Conservation (phyloP, 345 rosid species). For the Lenwebbia sp. region DNA sequence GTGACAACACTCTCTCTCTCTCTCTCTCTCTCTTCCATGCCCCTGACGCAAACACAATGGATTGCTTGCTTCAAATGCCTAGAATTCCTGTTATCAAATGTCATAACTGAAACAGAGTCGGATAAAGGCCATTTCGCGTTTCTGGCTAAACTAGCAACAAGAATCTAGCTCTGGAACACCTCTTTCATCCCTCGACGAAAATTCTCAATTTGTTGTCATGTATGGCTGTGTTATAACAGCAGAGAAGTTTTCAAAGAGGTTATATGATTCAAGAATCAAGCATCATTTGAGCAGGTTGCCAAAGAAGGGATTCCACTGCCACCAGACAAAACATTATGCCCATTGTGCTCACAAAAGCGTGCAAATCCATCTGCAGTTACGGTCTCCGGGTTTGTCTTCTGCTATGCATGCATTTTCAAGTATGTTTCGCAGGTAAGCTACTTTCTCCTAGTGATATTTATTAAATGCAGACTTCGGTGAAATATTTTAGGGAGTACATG, state of each 20-base stretch:
- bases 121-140: background rate
- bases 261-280: background rate
- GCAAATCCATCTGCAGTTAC: constrained; percentile 93
- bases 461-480: background rate
- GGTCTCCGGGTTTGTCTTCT: constrained; percentile 90
- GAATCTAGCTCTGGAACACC: background rate
- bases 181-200: background rate
- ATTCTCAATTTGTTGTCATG: background rate
- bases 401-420: constrained; percentile 92
- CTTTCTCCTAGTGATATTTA: background rate
- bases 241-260: background rate
- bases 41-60: background rate
- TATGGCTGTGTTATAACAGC: background rate
- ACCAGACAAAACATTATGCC: constrained; percentile 64
- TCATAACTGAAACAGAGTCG: background rate
- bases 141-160: background rate
- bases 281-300: constrained; percentile 41
- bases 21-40: background rate
- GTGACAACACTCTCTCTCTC: constrained; percentile 16
- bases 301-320: constrained; percentile 85
- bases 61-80: background rate
- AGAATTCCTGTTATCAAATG: background rate
- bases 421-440: constrained; percentile 72
- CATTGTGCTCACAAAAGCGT: constrained; percentile 88
- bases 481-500: background rate